Conservation (phyloP, 805 yeast species). For the Saccharomycopsis selenospora region DNA sequence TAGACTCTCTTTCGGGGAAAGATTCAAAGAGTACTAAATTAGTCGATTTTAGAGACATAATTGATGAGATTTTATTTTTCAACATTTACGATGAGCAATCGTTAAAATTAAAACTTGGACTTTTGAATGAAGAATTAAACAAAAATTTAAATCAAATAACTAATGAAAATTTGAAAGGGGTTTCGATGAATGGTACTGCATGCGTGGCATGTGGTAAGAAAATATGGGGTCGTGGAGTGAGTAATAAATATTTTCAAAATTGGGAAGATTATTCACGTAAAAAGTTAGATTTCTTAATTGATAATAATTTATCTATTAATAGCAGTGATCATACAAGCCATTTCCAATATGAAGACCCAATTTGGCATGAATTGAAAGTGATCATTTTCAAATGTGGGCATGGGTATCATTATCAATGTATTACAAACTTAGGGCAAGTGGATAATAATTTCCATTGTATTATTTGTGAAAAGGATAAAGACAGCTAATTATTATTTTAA, state of each 20-base stretch:
- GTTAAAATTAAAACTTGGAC: conserved; percentile 40
- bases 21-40: conserved; percentile 40
- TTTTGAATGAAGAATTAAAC: conserved; percentile 52
- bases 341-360: conserved; percentile 10
- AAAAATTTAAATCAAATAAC: conserved; percentile 39
- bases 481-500: neutral
- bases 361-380: conserved; percentile 27
- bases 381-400: conserved; percentile 60
- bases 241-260: conserved; percentile 39
- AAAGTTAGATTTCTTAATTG: conserved; percentile 20
- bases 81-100: conserved; percentile 58
- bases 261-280: conserved; percentile 46
- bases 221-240: conserved; percentile 62
- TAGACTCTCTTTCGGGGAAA: conserved; percentile 37
- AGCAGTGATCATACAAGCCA: conserved; percentile 16
- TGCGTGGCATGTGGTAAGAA: conserved; percentile 75
- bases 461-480: conserved; percentile 29
- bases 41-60: conserved; percentile 50
- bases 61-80: conserved; percentile 57
- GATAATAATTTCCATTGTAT: conserved; percentile 31
- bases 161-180: conserved; percentile 45
- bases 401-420: conserved; percentile 54
- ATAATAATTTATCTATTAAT: conserved; percentile 7
- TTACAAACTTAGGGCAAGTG: conserved; percentile 39
- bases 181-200: conserved; percentile 47